These are phyloP conservation scores for Hypoxylon sp. DNA, from an alignment of 2,329 filamentous ascomycete genomes.

Conservation along the genomic window DNA sequence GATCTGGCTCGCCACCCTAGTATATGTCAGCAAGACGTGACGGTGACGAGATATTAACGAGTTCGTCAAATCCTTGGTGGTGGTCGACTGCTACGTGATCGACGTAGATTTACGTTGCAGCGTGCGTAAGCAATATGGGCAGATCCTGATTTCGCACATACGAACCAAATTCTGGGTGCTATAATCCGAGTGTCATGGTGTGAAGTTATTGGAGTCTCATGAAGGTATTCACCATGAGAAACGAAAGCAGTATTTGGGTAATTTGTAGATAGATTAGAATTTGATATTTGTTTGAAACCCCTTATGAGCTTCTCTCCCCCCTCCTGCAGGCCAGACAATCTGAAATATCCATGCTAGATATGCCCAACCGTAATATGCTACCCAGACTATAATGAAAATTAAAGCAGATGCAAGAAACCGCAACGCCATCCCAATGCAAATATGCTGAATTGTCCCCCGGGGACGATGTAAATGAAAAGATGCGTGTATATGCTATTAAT, in stretches of 20 bases:
- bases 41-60: slow-evolving; percentile 32
- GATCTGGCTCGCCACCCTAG: slow-evolving; percentile 4
- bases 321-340: slow-evolving; percentile 16
- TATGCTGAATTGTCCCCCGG: slow-evolving; percentile 20
- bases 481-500: slow-evolving; percentile 49
- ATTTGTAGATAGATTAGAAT: slow-evolving; percentile 32
- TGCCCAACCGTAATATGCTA: slow-evolving; percentile 37
- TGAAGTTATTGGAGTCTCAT: not conserved
- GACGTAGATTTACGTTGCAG: slow-evolving; percentile 36
- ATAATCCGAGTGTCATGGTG: not conserved
- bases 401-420: slow-evolving; percentile 35
- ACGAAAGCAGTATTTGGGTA: slow-evolving; percentile 7
- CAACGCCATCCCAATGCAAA: slow-evolving; percentile 42
- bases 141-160: slow-evolving; percentile 22
- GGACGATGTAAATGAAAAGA: slow-evolving; percentile 28
- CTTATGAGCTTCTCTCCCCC: slow-evolving; percentile 16
- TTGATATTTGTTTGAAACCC: slow-evolving; percentile 30
- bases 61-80: slow-evolving; percentile 5
- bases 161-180: not conserved
- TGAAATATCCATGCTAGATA: slow-evolving; percentile 30
- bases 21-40: slow-evolving; percentile 20
- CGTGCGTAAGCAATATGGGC: slow-evolving; percentile 39
- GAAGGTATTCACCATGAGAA: not conserved
- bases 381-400: slow-evolving; percentile 26
- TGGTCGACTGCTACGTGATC: slow-evolving; percentile 22